Percentiles rank a stretch among this genome's conserved stretches.
phyloP scores from a whole-genome alignment of 2,329 filamentous ascomycete genomes.

The Aspergillus novofumigatus region DNA sequence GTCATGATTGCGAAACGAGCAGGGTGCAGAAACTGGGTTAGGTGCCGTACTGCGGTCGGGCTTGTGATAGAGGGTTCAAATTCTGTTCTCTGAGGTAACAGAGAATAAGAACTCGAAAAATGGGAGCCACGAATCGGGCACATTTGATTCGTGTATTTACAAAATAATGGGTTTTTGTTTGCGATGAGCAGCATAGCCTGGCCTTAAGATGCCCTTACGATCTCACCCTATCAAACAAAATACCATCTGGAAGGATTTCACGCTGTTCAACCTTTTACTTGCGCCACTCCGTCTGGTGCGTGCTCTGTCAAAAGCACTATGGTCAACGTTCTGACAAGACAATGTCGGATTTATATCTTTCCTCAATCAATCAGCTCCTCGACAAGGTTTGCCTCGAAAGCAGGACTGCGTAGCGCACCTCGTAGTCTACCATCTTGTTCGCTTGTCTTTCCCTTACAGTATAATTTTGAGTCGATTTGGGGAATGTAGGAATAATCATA shows the following conservation, averaged over 20 bases:
- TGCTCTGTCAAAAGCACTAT: background rate
- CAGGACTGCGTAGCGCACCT: background rate
- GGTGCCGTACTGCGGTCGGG: constrained; percentile 27
- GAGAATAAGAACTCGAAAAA: constrained; percentile 27
- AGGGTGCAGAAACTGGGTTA: constrained; percentile 16
- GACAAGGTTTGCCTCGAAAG: background rate
- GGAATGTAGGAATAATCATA: background rate
- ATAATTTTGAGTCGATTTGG: background rate
- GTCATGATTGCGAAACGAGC: constrained; percentile 20
- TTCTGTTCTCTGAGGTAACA: constrained; percentile 19
- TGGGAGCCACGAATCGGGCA: constrained; percentile 25
- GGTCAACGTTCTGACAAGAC: background rate
- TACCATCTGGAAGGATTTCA: constrained; percentile 31
- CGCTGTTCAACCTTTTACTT: constrained; percentile 11
- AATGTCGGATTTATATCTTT: background rate
- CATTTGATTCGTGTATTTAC: constrained; percentile 28
- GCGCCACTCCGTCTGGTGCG: constrained; percentile 5
- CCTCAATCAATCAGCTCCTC: background rate
- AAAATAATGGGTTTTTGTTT: constrained; percentile 35
- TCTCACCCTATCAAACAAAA: constrained; percentile 35
- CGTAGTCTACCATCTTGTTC: background rate
- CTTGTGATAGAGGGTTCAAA: constrained; percentile 26
- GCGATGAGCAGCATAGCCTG: constrained; percentile 34
- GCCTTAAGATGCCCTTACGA: constrained; percentile 36
- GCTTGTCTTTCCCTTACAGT: background rate